Evolutionary conservation across 2,329 filamentous ascomycete genomes (phyloP).

Genomic region (Phyllosticta citriasiana): DNA sequence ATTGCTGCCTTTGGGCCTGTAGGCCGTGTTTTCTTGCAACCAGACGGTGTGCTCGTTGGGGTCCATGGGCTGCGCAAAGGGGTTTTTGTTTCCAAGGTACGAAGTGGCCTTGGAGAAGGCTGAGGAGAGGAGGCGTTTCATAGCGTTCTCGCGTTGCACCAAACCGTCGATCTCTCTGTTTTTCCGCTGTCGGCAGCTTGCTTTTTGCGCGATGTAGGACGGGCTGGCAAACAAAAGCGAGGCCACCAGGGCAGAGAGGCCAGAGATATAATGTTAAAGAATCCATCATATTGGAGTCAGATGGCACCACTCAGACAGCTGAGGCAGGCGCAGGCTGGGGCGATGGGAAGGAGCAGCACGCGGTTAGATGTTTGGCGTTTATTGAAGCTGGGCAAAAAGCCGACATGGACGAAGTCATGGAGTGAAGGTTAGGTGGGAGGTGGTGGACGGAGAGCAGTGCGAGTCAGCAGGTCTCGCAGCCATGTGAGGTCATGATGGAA

Average conservation of each 20-base stretch:
- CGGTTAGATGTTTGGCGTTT: background rate
- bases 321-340: background rate
- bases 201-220: background rate
- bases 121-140: background rate
- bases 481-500: background rate
- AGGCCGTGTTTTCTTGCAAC: conserved; percentile 86
- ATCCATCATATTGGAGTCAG: background rate
- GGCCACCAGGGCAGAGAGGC: background rate
- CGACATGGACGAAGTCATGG: background rate
- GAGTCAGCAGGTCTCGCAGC: background rate
- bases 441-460: background rate
- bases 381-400: background rate
- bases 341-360: background rate
- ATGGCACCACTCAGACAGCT: background rate
- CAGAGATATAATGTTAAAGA: background rate
- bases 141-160: background rate
- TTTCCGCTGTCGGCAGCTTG: background rate
- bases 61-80: conserved; percentile 38
- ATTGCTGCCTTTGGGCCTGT: conserved; percentile 34
- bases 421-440: background rate
- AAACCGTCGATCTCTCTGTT: background rate
- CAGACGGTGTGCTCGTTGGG: conserved; percentile 64
- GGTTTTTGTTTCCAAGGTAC: conserved; percentile 29
- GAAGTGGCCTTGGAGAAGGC: conserved; percentile 22
- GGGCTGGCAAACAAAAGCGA: background rate